Conservation (phyloP, 1,284 basidiomycete species). For the Pisolithus thermaeus region DNA sequence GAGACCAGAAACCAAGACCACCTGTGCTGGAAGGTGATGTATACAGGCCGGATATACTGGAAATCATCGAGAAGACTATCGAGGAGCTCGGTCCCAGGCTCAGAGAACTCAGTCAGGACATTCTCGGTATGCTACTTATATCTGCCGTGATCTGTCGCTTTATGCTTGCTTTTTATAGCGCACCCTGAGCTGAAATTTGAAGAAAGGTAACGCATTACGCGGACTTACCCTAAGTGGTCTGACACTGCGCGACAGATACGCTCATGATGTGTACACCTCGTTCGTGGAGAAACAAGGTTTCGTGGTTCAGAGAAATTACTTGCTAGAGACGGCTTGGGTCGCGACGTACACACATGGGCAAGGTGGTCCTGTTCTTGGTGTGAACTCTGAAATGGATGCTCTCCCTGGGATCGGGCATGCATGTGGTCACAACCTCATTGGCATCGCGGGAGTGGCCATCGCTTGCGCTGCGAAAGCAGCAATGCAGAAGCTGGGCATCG, state of each 20-base stretch:
- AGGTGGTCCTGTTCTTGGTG: constrained; percentile 55
- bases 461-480: constrained; percentile 56
- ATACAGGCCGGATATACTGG: constrained; percentile 35
- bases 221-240: neutral
- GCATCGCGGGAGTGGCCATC: constrained; percentile 65
- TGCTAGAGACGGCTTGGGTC: constrained; percentile 67
- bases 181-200: constrained; percentile 57
- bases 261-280: constrained; percentile 49
- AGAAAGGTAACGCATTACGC: constrained; percentile 41
- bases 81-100: constrained; percentile 48
- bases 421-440: constrained; percentile 78
- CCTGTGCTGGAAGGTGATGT: constrained; percentile 15
- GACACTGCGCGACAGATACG: constrained; percentile 30
- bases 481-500: constrained; percentile 51
- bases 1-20: constrained; percentile 16
- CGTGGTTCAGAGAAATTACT: constrained; percentile 49
- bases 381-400: constrained; percentile 73
- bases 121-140: constrained; percentile 44
- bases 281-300: constrained; percentile 60
- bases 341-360: constrained; percentile 55
- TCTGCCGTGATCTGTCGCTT: neutral
- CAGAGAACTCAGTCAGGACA: constrained; percentile 57
- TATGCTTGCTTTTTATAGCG: constrained; percentile 28
- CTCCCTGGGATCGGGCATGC: constrained; percentile 64
- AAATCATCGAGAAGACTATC: constrained; percentile 53